Base-by-base conservation (phyloP, 2,329 filamentous ascomycete genomes). In the Orbilia oligospora region DNA sequence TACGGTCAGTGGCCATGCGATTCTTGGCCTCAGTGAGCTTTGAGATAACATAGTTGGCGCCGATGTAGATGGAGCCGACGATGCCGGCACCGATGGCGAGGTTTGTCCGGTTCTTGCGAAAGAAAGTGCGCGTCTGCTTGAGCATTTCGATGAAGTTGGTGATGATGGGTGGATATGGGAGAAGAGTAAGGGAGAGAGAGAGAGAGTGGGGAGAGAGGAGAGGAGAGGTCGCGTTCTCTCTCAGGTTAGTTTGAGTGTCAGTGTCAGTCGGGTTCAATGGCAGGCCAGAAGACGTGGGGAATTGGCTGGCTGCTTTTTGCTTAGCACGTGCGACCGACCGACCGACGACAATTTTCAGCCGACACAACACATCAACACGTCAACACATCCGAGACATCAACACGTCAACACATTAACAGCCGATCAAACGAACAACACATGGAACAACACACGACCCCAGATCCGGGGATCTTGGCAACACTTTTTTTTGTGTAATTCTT, bases 1-100 rank as follows among this genome's bases (percentile, higher is more conserved):
- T 97, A 83, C 94, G 91, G 83, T 98, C 96, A 85, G 93, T 95
- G 85, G 92, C 94, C 93, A 97, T 97, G 84, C 95, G 94, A 88
- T 97, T 94, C 81, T 94, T 91, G 82, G 95, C 94, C 85, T 98
- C 94, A 81, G 92, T 92, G 83, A 98, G 91, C 88, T 97, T 98
- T 83, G 89, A 89, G 83, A 97, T 85, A 81, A 97, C 90, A 91
- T 97, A 99, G 85, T 97, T 94, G 46, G 93, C 93, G 71, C 92
- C 94, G 78, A 97, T 86, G 85, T 99, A 99, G 81, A 94, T 94
- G 67, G 92, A 93, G 81, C 95, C 94, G 81, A 97, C 86, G 81
- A 98, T 89, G 81, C 94, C 94, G 76, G 93, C 90, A 81, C 94
- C 94, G 83, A 99, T 89, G 84, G 94, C 93, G 84, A 99, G 89